These are phyloP conservation scores for Adiantum capillusveneris DNA, from an alignment of 75 land plant species.

Conservation along the genomic window DNA sequence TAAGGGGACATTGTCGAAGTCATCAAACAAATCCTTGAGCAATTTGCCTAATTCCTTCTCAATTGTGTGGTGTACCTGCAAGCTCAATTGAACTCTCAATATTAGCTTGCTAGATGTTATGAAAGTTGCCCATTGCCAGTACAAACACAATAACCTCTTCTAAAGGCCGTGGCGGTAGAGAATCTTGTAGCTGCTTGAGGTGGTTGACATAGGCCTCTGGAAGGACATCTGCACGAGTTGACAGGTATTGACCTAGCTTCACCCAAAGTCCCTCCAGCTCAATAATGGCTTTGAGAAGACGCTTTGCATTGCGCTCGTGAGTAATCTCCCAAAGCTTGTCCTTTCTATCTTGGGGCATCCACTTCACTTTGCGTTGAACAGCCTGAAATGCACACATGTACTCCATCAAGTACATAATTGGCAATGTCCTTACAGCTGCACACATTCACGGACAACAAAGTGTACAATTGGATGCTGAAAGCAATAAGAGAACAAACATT, in stretches of 20 bases:
- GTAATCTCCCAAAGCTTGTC: slow-evolving; percentile 63
- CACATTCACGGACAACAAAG: neutral
- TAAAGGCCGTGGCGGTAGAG: slow-evolving; percentile 87
- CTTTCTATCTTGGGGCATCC: slow-evolving; percentile 32
- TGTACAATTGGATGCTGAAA: neutral
- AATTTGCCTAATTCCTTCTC: slow-evolving; percentile 73
- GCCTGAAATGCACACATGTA: slow-evolving; percentile 28
- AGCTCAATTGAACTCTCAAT: too few relatives aligned
- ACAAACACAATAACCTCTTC: slow-evolving; percentile 48
- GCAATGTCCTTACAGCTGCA: neutral
- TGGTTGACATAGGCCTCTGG: slow-evolving; percentile 63
- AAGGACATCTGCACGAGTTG: slow-evolving; percentile 96
- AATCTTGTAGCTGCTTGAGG: slow-evolving; percentile 83
- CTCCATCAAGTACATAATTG: neutral
- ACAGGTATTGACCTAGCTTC: slow-evolving; percentile 89
- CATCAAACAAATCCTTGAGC: slow-evolving; percentile 46
- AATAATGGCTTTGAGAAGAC: slow-evolving; percentile 59
- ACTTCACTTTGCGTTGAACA: slow-evolving; percentile 63
- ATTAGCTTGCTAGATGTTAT: neutral
- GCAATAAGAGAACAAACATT: neutral
- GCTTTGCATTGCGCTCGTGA: slow-evolving; percentile 87
- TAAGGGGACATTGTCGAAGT: slow-evolving; percentile 60
- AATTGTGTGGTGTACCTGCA: slow-evolving; percentile 65
- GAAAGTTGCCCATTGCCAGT: slow-evolving; percentile 2
- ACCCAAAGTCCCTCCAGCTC: slow-evolving; percentile 95